Evolutionary conservation across 768 basidiomycete species (phyloP).

Genomic region (Leccinellum albellum): DNA sequence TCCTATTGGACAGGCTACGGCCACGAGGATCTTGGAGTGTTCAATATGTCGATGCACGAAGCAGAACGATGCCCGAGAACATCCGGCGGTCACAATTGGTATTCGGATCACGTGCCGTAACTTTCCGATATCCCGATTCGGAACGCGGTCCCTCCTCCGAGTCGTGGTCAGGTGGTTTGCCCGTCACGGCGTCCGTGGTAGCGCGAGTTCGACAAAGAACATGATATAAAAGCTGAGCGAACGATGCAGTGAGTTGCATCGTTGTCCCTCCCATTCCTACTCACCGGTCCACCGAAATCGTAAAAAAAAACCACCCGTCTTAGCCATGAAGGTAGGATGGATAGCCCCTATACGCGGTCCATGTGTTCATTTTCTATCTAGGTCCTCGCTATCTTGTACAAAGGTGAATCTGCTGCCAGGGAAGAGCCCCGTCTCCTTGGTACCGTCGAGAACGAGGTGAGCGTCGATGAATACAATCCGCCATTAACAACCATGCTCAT

Average conservation of each 20-base stretch:
- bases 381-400: slow-evolving; percentile 74
- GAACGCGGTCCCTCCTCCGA: neutral
- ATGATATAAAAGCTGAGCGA: slow-evolving; percentile 19
- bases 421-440: slow-evolving; percentile 76
- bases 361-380: slow-evolving; percentile 24
- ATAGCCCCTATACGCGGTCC: neutral
- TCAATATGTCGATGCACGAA: too few species aligned
- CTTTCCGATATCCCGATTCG: neutral
- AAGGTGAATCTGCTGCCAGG: slow-evolving; percentile 59
- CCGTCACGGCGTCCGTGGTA: neutral
- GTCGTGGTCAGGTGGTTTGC: neutral
- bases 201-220: neutral
- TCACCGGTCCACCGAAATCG: neutral
- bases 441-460: slow-evolving; percentile 74
- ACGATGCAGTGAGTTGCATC: neutral
- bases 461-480: slow-evolving; percentile 1
- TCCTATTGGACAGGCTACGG: neutral
- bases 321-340: slow-evolving; percentile 42
- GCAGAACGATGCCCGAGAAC: slow-evolving; percentile 3
- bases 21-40: slow-evolving; percentile 1
- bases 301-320: neutral
- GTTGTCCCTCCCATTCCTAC: slow-evolving; percentile 6
- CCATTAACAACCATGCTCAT: neutral
- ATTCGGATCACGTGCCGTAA: neutral
- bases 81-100: neutral